These are phyloP conservation scores for Alternaria conjuncta DNA, from an alignment of 2,329 filamentous ascomycete species.

Conservation along the genomic window DNA sequence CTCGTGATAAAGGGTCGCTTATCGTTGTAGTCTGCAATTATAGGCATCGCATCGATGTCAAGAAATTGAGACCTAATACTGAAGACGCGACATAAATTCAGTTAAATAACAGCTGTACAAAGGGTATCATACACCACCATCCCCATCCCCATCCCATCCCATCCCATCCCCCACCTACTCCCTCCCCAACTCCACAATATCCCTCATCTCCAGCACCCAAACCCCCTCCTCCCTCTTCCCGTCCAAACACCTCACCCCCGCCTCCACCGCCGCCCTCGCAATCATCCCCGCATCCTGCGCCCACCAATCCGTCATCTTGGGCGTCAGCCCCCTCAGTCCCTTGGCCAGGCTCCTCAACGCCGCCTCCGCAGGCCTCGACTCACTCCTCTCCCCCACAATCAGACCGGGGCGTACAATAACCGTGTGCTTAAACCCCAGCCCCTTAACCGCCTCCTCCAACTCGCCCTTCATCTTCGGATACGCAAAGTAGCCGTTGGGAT, in stretches of 20 bases:
- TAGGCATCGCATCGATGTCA: neutral
- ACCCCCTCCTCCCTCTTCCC: slow-evolving; percentile 63
- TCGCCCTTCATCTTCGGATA: slow-evolving; percentile 82
- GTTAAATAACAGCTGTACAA: neutral
- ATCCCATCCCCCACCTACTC: slow-evolving; percentile 7
- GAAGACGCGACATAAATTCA: accelerated
- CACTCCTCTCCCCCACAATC: slow-evolving; percentile 74
- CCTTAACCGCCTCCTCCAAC: slow-evolving; percentile 78
- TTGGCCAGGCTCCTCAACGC: slow-evolving; percentile 63
- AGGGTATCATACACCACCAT: neutral
- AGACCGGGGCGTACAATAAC: slow-evolving; percentile 77
- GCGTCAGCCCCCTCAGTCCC: slow-evolving; percentile 56
- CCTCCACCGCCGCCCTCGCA: slow-evolving; percentile 69
- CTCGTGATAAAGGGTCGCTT: neutral
- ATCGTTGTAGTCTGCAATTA: neutral
- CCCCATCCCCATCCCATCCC: neutral
- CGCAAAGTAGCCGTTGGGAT: slow-evolving; percentile 57
- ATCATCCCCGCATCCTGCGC: slow-evolving; percentile 79
- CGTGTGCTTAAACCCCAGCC: slow-evolving; percentile 75
- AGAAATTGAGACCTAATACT: neutral
- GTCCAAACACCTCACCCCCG: slow-evolving; percentile 59
- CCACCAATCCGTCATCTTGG: slow-evolving; percentile 65
- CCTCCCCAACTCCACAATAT: slow-evolving; percentile 72
- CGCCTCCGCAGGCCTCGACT: slow-evolving; percentile 65
- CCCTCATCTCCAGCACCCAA: slow-evolving; percentile 66